These are phyloP conservation scores for Stephania cephalantha DNA, from an alignment of 164 flowering plant species.

Conservation along the genomic window DNA sequence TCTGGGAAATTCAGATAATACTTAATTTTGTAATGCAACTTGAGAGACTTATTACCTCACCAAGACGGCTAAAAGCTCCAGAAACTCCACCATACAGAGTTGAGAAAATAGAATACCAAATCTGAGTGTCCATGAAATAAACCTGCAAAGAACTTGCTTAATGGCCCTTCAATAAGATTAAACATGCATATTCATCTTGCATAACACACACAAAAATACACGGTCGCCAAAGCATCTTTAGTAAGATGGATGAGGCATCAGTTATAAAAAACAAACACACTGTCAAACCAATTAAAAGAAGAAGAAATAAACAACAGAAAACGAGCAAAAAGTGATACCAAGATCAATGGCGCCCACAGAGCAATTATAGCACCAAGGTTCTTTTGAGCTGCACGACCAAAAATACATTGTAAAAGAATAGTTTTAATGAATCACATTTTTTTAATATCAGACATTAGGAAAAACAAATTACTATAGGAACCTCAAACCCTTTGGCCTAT, in stretches of 20 bases:
- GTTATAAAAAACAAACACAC: too few species aligned
- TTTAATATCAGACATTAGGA: too few species aligned
- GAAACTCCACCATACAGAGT: constrained; percentile 81
- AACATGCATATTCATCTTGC: background rate
- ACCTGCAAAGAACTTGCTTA: constrained; percentile 44
- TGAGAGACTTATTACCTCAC: constrained; percentile 56
- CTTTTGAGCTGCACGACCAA: constrained; percentile 53
- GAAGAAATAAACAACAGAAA: background rate
- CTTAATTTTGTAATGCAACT: too few species aligned
- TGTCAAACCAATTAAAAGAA: too few species aligned
- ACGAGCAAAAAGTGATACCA: constrained; percentile 38
- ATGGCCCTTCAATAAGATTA: constrained; percentile 6
- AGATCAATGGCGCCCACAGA: constrained; percentile 83
- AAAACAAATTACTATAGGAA: background rate
- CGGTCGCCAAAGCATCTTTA: too few species aligned
- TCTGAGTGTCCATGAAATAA: constrained; percentile 96
- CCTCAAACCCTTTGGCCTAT: background rate
- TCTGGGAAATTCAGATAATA: too few species aligned
- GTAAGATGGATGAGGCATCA: too few species aligned
- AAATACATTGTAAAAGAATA: constrained; percentile 11
- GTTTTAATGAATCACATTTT: too few species aligned
- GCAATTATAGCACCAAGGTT: constrained; percentile 76
- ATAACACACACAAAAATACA: background rate
- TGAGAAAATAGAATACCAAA: constrained; percentile 89
- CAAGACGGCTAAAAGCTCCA: constrained; percentile 92